Base-by-base conservation (phyloP, 2,329 filamentous ascomycete genomes). In the Colletotrichum cereale region DNA sequence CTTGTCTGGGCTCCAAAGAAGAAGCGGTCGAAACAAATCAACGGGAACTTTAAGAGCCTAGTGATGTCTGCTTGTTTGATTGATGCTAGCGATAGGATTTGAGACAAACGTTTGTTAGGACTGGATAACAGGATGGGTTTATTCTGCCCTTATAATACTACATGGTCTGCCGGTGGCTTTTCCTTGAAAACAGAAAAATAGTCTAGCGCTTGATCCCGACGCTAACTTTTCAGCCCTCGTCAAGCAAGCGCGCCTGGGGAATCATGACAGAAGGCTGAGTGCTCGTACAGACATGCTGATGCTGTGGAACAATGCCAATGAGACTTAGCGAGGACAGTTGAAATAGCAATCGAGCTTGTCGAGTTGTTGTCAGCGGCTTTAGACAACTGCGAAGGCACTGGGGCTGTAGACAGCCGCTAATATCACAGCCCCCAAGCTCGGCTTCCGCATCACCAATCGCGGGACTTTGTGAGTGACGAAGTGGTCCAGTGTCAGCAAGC, bases 261-360 rank as follows among this genome's bases (percentile, higher is more conserved):
- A 40, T 21, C 52, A 24, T 29, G 21, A 34, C 21, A 5, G n/a
- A 62, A 63, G 11, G 29, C 47, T 16, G 5, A 24, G 53, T 38
- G 34, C 29, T 36, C 61, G 44, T 60, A 66, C 34, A 38, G 53
- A 26, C 29, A 44, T 21, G 44, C 14, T 40, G 44, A 58, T 62
- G 62, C 66, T 66, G 62, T 60, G 38, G 21, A 53, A 31, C 29
- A 11, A 21, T 10, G 14, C 56, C 18, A 44, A 56, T 47, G 34
- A 69, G 66, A 53, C 61, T 65, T 53, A 58, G 57, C 44, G 36
- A 44, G 53, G 44, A 44, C 14, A n/a, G 44, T 38, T 55, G 53
- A 44, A 29, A 53, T 47, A 42, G 47, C 3, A 36, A 48, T 34
- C 7, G 14, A 8, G 52, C 42, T 47, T 40, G 24, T 47, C 62